phyloP scores from a whole-genome alignment of 345 rosid species.

The Salix udensis region DNA sequence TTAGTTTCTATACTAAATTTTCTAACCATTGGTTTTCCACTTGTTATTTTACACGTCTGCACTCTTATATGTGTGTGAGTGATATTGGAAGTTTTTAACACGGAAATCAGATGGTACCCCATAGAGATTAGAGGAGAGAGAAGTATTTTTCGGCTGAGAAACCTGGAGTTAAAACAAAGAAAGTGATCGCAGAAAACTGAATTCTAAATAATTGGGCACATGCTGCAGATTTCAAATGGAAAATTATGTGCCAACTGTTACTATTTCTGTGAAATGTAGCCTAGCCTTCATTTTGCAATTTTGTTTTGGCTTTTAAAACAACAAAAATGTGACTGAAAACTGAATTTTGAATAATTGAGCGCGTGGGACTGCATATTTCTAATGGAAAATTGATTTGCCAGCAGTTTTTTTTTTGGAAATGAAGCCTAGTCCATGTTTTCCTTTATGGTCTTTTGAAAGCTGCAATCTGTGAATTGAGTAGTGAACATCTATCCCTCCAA shows the following conservation, averaged over 20 bases:
- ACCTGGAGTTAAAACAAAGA: background rate
- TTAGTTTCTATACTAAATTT: constrained; percentile 5
- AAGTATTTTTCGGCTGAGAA: background rate
- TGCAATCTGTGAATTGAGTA: background rate
- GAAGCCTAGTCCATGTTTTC: background rate
- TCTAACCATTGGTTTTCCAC: constrained; percentile 4
- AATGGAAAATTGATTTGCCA: background rate
- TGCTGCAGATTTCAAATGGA: background rate
- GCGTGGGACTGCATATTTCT: background rate
- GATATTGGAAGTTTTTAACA: background rate
- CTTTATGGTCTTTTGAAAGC: constrained; percentile 1
- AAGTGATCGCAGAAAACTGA: background rate
- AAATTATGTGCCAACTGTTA: background rate
- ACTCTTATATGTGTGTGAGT: background rate
- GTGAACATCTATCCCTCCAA: background rate
- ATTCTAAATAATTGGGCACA: background rate
- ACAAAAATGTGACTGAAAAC: background rate
- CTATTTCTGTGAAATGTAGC: background rate
- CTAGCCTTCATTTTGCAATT: background rate
- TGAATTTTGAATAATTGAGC: background rate
- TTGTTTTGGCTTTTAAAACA: background rate
- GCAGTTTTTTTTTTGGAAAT: background rate
- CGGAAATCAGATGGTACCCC: background rate
- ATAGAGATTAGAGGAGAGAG: background rate
- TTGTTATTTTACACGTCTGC: background rate